These are phyloP conservation scores for Kwoniella mangroviensis DNA, from an alignment of 768 basidiomycete genomes.

Conservation along the genomic window DNA sequence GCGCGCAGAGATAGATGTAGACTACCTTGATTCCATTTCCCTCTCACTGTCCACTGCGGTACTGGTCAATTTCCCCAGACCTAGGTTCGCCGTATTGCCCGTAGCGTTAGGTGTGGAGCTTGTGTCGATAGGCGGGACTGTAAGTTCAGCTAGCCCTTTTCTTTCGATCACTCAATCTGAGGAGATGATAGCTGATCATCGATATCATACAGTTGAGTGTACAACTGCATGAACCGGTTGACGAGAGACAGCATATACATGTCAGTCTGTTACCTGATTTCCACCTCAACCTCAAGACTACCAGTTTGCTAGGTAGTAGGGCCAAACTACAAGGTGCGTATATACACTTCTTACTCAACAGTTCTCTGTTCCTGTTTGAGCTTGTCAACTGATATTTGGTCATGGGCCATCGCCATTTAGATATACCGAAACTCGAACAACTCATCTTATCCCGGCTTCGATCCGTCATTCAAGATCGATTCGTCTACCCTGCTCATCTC, in stretches of 20 bases:
- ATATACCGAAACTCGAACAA: constrained; percentile 96
- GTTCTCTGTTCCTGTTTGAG: too few species aligned
- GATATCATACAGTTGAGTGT: constrained; percentile 44
- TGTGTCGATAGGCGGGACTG: constrained; percentile 80
- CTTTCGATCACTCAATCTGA: neutral
- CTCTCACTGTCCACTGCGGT: constrained; percentile 62
- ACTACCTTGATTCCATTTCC: constrained; percentile 81
- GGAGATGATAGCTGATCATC: neutral
- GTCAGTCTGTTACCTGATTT: constrained; percentile 85
- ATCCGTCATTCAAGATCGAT: constrained; percentile 61
- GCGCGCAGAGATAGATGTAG: constrained; percentile 81
- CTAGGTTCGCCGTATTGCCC: constrained; percentile 61
- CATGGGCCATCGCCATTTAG: constrained; percentile 46
- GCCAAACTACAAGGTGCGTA: constrained; percentile 77
- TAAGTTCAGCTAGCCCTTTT: constrained; percentile 55
- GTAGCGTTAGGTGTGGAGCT: constrained; percentile 78
- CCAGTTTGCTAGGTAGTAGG: constrained; percentile 89
- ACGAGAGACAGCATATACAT: constrained; percentile 64
- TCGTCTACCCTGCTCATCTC: constrained; percentile 57
- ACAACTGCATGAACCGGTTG: constrained; percentile 58
- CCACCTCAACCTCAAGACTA: constrained; percentile 80
- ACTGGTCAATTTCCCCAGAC: constrained; percentile 61
- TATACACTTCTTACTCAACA: neutral
- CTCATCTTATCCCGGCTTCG: constrained; percentile 85
- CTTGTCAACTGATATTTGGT: neutral